Percentiles rank a stretch among this genome's conserved stretches.
Conservation (phyloP, 768 basidiomycete genomes). For the Crassisporium funariophilum region DNA sequence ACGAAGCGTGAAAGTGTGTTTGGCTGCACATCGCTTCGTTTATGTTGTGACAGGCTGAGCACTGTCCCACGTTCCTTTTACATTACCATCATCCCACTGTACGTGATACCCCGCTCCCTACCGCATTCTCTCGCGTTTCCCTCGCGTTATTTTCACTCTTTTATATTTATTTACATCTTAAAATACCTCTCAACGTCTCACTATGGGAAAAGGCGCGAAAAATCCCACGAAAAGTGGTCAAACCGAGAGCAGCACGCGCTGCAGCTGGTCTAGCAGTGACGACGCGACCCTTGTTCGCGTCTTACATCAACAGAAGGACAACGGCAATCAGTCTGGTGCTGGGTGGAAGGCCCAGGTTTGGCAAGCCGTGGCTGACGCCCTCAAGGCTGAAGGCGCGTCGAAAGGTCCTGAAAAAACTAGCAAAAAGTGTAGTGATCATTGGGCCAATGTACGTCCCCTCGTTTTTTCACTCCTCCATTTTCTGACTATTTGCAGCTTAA, state of each 20-base stretch:
- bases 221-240: background rate
- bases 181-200: background rate
- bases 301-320: background rate
- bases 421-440: background rate
- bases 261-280: background rate
- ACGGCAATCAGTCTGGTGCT: background rate
- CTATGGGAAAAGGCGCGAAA: too few species aligned
- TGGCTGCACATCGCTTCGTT: background rate
- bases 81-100: too few species aligned
- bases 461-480: background rate
- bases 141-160: too few species aligned
- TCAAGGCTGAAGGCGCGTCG: too few species aligned
- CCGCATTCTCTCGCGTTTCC: too few species aligned
- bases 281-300: background rate
- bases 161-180: background rate
- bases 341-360: background rate
- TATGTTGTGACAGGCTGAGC: too few species aligned
- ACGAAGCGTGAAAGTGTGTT: background rate
- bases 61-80: too few species aligned
- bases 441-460: background rate
- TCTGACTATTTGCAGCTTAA: background rate
- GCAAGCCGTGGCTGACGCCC: background rate
- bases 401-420: background rate
- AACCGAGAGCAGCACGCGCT: background rate
- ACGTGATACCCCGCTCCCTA: too few species aligned